These are phyloP conservation scores for Fusarium sp. DNA, from an alignment of 2,329 filamentous ascomycete species.

Conservation along the genomic window DNA sequence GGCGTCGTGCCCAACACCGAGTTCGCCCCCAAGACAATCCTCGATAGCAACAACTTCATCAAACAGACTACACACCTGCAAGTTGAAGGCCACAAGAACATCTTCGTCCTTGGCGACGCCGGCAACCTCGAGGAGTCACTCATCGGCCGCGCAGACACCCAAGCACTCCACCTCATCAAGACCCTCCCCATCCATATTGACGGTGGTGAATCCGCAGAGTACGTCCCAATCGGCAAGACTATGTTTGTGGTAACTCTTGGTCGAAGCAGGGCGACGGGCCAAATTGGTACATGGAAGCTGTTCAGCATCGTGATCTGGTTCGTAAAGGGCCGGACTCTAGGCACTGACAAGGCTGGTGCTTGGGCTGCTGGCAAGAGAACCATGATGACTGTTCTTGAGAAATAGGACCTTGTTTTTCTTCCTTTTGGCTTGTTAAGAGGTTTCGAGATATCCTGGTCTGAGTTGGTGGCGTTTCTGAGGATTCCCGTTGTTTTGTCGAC, in stretches of 20 bases:
- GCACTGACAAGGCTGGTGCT: conserved; percentile 50
- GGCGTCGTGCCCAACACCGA: conserved; percentile 60
- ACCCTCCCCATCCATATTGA: conserved; percentile 52
- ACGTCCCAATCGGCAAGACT: conserved; percentile 48
- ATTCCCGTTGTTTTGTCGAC: conserved; percentile 11
- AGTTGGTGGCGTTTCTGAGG: neutral
- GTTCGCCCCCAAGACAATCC: conserved; percentile 56
- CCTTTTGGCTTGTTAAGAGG: neutral
- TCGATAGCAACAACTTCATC: conserved; percentile 53
- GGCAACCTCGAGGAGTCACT: conserved; percentile 57
- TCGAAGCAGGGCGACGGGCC: conserved; percentile 55
- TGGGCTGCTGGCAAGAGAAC: conserved; percentile 54
- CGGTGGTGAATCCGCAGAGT: conserved; percentile 48
- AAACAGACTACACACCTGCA: conserved; percentile 56
- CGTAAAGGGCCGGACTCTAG: conserved; percentile 55
- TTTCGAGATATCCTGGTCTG: neutral
- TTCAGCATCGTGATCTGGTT: conserved; percentile 56
- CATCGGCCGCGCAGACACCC: conserved; percentile 49
- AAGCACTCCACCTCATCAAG: conserved; percentile 53
- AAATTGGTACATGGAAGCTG: conserved; percentile 55
- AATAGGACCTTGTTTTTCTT: conserved; percentile 28
- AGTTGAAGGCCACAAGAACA: conserved; percentile 53
- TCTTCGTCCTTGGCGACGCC: conserved; percentile 61
- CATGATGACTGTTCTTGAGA: conserved; percentile 50
- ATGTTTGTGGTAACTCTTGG: conserved; percentile 57